Conservation (phyloP, 2,329 filamentous ascomycete species). For the Nothophaeocryptopus gaeumannii region DNA sequence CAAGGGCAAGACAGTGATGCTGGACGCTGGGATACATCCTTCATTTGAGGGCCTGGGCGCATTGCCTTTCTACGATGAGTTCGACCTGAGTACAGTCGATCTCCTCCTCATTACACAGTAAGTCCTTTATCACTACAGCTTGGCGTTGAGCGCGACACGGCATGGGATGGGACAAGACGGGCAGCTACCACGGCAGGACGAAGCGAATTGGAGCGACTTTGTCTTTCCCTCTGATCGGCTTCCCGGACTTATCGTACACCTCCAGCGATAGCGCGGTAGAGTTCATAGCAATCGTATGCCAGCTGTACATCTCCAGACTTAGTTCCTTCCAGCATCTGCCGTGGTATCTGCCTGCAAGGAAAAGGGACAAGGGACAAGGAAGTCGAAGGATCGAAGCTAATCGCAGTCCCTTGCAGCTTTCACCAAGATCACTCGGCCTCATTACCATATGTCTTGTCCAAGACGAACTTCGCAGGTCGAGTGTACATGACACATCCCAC, state of each 20-base stretch:
- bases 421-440: conserved; percentile 98
- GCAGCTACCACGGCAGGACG: not conserved
- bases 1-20: conserved; percentile 99
- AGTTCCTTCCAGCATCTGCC: conserved; percentile 13
- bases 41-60: conserved; percentile 92
- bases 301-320: conserved; percentile 17
- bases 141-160: not conserved
- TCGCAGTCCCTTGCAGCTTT: conserved; percentile 61
- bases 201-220: not conserved
- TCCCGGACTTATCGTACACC: too few species aligned
- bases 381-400: not conserved
- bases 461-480: conserved; percentile 93
- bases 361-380: not conserved
- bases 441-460: conserved; percentile 93
- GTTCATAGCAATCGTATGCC: conserved; percentile 37
- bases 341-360: conserved; percentile 15
- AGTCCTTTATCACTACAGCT: conserved; percentile 46
- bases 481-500: conserved; percentile 99
- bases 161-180: not conserved
- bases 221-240: too few species aligned
- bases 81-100: conserved; percentile 95
- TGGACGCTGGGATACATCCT: conserved; percentile 95
- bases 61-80: conserved; percentile 96
- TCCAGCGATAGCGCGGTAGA: conserved; percentile 17
- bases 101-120: conserved; percentile 99